These are phyloP conservation scores for Russula sp. DNA, from an alignment of 768 basidiomycete species.

Conservation along the genomic window DNA sequence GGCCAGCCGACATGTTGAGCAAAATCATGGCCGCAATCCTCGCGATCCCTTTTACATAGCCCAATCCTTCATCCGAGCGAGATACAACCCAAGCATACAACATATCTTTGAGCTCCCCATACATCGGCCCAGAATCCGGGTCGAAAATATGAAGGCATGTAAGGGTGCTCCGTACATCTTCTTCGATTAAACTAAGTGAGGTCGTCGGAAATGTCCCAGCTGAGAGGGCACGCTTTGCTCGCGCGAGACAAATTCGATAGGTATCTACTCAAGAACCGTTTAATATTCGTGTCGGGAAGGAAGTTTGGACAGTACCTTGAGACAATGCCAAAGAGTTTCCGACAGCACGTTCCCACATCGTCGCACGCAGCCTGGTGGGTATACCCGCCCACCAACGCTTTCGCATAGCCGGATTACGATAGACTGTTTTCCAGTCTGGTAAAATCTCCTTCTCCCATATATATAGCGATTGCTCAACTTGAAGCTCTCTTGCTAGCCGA, in stretches of 20 bases:
- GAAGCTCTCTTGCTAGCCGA: slow-evolving; percentile 59
- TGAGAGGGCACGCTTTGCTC: slow-evolving; percentile 68
- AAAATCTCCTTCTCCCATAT: slow-evolving; percentile 77
- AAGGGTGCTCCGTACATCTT: slow-evolving; percentile 71
- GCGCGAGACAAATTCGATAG: slow-evolving; percentile 64
- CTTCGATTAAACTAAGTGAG: slow-evolving; percentile 61
- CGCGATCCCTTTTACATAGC: slow-evolving; percentile 65
- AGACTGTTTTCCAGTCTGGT: slow-evolving; percentile 78
- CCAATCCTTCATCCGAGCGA: slow-evolving; percentile 76
- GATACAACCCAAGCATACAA: slow-evolving; percentile 86
- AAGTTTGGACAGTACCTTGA: slow-evolving; percentile 54
- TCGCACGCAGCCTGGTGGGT: slow-evolving; percentile 73
- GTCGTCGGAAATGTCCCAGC: slow-evolving; percentile 64
- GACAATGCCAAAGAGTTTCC: slow-evolving; percentile 80
- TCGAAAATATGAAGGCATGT: slow-evolving; percentile 80
- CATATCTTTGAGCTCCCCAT: slow-evolving; percentile 79
- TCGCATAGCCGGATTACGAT: slow-evolving; percentile 60
- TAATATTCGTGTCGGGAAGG: neutral
- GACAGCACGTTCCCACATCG: slow-evolving; percentile 81
- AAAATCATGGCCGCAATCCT: slow-evolving; percentile 85
- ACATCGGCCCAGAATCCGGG: slow-evolving; percentile 70
- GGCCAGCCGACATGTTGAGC: slow-evolving; percentile 71
- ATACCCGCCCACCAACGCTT: slow-evolving; percentile 88
- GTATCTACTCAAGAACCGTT: slow-evolving; percentile 49
- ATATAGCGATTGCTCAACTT: slow-evolving; percentile 64